These are phyloP conservation scores for Curvularia spicifera DNA, from an alignment of 2,329 filamentous ascomycete genomes.

Conservation along the genomic window DNA sequence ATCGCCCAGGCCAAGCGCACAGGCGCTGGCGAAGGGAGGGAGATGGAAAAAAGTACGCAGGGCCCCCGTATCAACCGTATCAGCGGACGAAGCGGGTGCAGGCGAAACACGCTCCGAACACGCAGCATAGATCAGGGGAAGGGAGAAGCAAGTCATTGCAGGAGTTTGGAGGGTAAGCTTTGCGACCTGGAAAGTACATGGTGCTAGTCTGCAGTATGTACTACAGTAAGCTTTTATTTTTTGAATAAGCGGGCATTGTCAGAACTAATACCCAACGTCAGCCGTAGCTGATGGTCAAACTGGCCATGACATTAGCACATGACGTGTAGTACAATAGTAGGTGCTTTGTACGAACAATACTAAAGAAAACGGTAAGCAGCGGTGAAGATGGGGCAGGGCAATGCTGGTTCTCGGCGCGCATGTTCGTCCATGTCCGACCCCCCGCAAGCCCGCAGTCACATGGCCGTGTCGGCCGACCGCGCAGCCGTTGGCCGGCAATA, in stretches of 20 bases:
- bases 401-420: neutral
- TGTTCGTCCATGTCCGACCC: neutral
- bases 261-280: neutral
- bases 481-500: neutral
- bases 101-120: neutral
- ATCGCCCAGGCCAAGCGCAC: neutral
- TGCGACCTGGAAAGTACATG: neutral
- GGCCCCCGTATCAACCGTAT: neutral
- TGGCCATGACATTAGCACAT: neutral
- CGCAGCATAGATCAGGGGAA: neutral
- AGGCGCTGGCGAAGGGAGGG: neutral
- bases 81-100: neutral
- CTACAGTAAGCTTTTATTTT: too few relatives aligned
- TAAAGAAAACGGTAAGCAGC: neutral
- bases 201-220: too few relatives aligned
- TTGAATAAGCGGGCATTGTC: neutral
- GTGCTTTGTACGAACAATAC: neutral
- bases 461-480: neutral
- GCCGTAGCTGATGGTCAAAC: neutral
- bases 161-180: neutral
- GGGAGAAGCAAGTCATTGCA: neutral
- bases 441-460: neutral
- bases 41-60: neutral
- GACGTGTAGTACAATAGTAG: neutral
- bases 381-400: neutral